Evolutionary conservation across 2,329 filamentous ascomycete genomes (phyloP), one percentile per base, ranked within the genome.

Genomic region (Bimuria novae-zelandiae): DNA sequence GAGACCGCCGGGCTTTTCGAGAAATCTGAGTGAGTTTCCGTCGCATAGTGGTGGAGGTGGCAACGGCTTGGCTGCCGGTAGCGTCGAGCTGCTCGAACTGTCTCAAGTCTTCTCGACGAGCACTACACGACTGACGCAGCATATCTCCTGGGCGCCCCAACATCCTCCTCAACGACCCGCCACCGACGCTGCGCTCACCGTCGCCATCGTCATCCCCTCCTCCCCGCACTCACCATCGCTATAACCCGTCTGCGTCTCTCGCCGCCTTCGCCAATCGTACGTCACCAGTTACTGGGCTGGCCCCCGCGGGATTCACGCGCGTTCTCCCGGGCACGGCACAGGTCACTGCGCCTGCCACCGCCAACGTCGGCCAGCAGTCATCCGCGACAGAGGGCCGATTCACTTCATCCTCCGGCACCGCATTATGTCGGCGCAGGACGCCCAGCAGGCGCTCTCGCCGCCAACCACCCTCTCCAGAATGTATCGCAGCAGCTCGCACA

Each of bases 391-490:
- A 22, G 17, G 27, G n/a, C 41, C 17, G 19, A 5, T 25, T 37
- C 30, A 12, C 39, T 50, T 49, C 49, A 33, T 48, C 45, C 43
- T 39, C 40, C 35, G 25, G 35, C 37, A 54, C 17, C 47, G 55
- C 56, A 59, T 51, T 49, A 73, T 75, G 71, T 63, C 69, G 48
- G 63, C 68, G 54, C 70, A 67, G 59, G 63, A 66, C 51, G 59
- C 61, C 49, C 63, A 64, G 37, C 62, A 58, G 51, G 60, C 57
- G 30, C 51, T 46, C 37, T 59, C 65, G 67, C 62, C 69, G 49
- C 65, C 66, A 17, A 68, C 69, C 7, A 74, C 72, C 7, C 67
- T 74, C 39, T 60, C 62, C 56, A 59, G 45, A 25, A 66, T 66
- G 50, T 68, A 69, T 41, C 60, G 65, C 21, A 52, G 48, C 51